Evolutionary conservation across 2,329 filamentous ascomycete species (phyloP), one percentile per base, ranked within the genome.

Genomic region (Didymella exigua): DNA sequence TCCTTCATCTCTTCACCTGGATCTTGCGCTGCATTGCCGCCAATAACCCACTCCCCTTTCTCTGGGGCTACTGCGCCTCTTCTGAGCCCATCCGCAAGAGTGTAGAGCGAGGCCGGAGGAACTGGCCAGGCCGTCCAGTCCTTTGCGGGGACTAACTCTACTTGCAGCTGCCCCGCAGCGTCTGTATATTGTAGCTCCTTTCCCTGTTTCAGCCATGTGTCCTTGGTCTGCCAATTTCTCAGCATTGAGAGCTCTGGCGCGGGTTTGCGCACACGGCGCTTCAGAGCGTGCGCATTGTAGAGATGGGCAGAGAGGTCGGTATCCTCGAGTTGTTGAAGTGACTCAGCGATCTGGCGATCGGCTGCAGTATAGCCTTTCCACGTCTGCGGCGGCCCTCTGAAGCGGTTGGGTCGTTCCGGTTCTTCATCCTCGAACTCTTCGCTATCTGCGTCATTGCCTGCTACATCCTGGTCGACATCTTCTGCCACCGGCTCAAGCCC

Each of bases 101-200:
- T 76, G 1, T 89, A 90, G 7, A 95, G 86, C 23, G 82, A 76
- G 7, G 79, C 76, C 4, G 83, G 79, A 18, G 81, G 80, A 67
- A 96, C 73, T 4, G 93, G 93, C 93, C 93, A 97, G 0, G 92
- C 89, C 16, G 90, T 90, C 93, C 93, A 97, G 4, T 70, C 61
- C 54, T 82, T 84, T 0, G 84, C 66, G 1, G 83, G 80, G 14
- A 74, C 63, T 62, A 82, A 78, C 2, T 69, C 60, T 53, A 62
- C 64, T 27, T 73, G 68, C 4, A 60, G 59, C 36, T 72, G 60
- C 14, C 70, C 70, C 23, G 53, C 47, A 4, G 56, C 59, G 54
- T 72, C 68, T 40, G 47, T 65, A 29, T 63, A 67, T 34, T 67
- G 42, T 31, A 74, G 36, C 3, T 72, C 66, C 23, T 71, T 61